phyloP scores from a whole-genome alignment of 2,329 filamentous ascomycete species.

The Aspergillus pseudoglaucus region DNA sequence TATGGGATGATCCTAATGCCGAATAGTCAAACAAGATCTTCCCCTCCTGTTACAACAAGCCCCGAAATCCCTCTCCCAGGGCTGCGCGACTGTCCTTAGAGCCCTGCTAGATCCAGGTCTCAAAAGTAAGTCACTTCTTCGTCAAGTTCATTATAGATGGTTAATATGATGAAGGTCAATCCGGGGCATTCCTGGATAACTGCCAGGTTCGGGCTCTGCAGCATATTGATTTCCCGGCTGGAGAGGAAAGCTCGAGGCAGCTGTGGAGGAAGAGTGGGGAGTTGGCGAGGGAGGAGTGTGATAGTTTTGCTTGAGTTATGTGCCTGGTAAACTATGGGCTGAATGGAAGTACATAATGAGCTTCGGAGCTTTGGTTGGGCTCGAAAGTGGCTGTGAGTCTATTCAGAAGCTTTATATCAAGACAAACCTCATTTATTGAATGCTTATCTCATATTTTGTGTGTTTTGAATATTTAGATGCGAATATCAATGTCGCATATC shows the following conservation, averaged over 20 bases:
- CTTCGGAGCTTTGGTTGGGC: too few species aligned
- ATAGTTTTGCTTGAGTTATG: too few species aligned
- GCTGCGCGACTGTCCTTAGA: slow-evolving; percentile 15
- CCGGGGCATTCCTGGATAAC: slow-evolving; percentile 20
- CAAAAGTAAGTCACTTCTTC: slow-evolving; percentile 10
- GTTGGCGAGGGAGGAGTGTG: slow-evolving; percentile 19
- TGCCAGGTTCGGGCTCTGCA: slow-evolving; percentile 14
- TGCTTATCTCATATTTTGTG: too few species aligned
- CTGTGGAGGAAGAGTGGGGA: slow-evolving; percentile 28
- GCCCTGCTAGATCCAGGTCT: slow-evolving; percentile 20
- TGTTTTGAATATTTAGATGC: too few species aligned
- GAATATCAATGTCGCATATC: too few species aligned
- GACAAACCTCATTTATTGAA: too few species aligned
- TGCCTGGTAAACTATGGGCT: too few species aligned
- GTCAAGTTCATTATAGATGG: neutral
- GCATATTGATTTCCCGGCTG: slow-evolving; percentile 20
- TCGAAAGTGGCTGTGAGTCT: too few species aligned
- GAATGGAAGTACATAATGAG: too few species aligned
- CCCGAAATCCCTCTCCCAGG: slow-evolving; percentile 17
- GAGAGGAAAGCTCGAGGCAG: slow-evolving; percentile 18
- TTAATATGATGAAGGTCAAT: slow-evolving; percentile 8
- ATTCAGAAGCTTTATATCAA: too few species aligned
- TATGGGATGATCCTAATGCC: neutral
- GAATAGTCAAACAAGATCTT: slow-evolving; percentile 8
- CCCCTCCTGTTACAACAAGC: slow-evolving; percentile 19